Base-by-base conservation (phyloP, 2,329 filamentous ascomycete genomes). In the Fusarium setosum region DNA sequence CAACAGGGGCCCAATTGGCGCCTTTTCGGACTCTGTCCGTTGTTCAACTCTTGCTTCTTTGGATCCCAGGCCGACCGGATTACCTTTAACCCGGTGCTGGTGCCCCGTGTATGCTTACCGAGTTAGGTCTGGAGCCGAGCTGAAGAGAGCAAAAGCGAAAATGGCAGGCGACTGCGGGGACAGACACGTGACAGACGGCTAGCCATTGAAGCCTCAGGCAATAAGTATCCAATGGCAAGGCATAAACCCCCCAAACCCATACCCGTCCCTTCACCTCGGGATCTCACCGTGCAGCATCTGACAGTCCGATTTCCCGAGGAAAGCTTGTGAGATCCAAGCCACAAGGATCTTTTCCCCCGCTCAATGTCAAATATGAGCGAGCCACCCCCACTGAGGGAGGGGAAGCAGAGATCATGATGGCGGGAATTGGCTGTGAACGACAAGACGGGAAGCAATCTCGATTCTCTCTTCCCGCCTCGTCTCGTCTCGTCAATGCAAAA, bases 341-440 rank as follows among this genome's bases (percentile, higher is more conserved):
- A 38, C 47, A 38, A 13, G 35, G 58, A 20, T 32, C 23, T 24
- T 52, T 29, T 31, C 35, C 59, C 63, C 63, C 63, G 63, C 63
- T 56, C 59, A 67, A 67, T 59, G 63, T 67, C 63, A 21, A 67
- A 67, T 41, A 59, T 69, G 69, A 70, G 56, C 61, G 59, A 59
- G 61, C 69, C 67, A 71, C 69, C 69, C 64, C 69, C 69, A 71
- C 69, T 52, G 56, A 50, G 49, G 42, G 56, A 49, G 59, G 56
- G 21, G 49, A 45, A 53, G 18, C 20, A 53, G 35, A 61, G 49
- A 67, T 32, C 54, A 54, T 47, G 37, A 32, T 54, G 24, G 54
- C 59, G 64, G 63, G 58, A 59, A 53, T 53, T 32, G 54, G 34
- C 45, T 37, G 54, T n/a, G 54, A 38, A 35, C 42, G 47, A 41